Evolutionary conservation across 2,329 filamentous ascomycete species (phyloP), one percentile per base, ranked within the genome.

Genomic region (Nigrograna mackinnonii): DNA sequence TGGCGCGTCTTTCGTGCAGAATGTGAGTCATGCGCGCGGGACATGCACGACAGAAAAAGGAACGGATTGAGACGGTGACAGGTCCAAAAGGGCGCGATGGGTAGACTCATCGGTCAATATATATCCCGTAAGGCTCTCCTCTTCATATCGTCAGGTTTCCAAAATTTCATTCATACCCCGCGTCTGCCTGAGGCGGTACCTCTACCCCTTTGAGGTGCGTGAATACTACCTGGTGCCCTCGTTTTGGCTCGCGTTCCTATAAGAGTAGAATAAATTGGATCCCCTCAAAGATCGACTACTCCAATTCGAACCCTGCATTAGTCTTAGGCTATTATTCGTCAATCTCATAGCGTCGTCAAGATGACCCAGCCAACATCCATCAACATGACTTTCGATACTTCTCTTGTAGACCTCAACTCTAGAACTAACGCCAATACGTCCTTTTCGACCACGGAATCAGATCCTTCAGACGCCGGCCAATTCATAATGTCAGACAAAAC

Each of bases 371-470:
- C 64, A 18, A 58, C 45, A 5, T 57, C 59, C 3, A 44, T 69
- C 46, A 50, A 67, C 41, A 59, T 58, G 49, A 68, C 66, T n/a
- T 68, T 70, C 39, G 66, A 70, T 37, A 67, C 67, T 4, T 70
- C 67, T 3, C 57, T 69, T 2, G 49, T 68, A 3, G 64, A 70
- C 41, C 47, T 67, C 20, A 34, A 35, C 17, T 20, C 37, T 5
- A 20, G 39, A 35, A 35, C 14, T 17, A 14, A 33, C 16, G 9
- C 37, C 16, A 59, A 62, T 26, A 38, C 43, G 9, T 68, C 64
- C n/a, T 68, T 68, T 43, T 68, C 64, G 12, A 67, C 62, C 31
- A 63, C 62, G 13, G 64, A 67, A 38, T 64, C 62, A 4, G 63
- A 66, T 6, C 55, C 55, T 5, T 55, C 51, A 22, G 56, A 56